Evolutionary conservation across 495 filamentous ascomycete genomes (phyloP).

Genomic region (Entonaema liquescens): DNA sequence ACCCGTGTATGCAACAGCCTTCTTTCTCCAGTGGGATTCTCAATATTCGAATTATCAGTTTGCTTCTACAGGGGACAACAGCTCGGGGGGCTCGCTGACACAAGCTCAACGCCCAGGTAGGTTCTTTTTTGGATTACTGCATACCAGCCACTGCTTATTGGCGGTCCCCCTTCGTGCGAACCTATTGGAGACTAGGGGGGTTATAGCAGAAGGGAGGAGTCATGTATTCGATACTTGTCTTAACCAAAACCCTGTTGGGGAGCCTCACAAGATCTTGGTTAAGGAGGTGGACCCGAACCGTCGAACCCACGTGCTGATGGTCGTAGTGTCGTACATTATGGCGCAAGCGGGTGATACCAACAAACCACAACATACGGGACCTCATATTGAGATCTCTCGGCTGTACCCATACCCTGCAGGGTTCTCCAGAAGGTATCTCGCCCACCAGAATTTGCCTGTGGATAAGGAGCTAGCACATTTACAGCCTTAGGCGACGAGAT

Average conservation of each 20-base stretch:
- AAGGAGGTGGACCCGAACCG: conserved; percentile 23
- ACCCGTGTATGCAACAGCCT: not conserved
- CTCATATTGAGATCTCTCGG: conserved; percentile 33
- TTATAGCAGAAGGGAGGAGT: conserved; percentile 16
- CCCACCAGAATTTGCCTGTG: conserved; percentile 1
- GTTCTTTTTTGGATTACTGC: conserved; percentile 21
- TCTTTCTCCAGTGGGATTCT: conserved; percentile 2
- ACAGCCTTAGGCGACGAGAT: conserved; percentile 1
- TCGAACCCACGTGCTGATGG: conserved; percentile 29
- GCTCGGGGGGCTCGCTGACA: conserved; percentile 2
- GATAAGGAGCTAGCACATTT: conserved; percentile 12
- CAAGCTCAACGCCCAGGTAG: not conserved
- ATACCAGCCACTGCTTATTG: conserved; percentile 13
- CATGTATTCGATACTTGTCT: conserved; percentile 25
- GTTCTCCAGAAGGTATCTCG: conserved; percentile 24
- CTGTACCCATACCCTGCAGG: conserved; percentile 27
- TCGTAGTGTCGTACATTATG: conserved; percentile 12
- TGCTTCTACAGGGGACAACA: conserved; percentile 14
- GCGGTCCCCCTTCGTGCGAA: conserved; percentile 9
- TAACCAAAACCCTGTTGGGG: conserved; percentile 19
- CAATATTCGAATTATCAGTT: not conserved
- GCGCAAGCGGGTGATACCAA: conserved; percentile 19
- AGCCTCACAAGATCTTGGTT: conserved; percentile 35
- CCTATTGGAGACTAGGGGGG: conserved; percentile 12
- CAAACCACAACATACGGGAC: conserved; percentile 8